Base-by-base conservation (phyloP, 2,329 filamentous ascomycete species). In the Colletotrichum sp. region DNA sequence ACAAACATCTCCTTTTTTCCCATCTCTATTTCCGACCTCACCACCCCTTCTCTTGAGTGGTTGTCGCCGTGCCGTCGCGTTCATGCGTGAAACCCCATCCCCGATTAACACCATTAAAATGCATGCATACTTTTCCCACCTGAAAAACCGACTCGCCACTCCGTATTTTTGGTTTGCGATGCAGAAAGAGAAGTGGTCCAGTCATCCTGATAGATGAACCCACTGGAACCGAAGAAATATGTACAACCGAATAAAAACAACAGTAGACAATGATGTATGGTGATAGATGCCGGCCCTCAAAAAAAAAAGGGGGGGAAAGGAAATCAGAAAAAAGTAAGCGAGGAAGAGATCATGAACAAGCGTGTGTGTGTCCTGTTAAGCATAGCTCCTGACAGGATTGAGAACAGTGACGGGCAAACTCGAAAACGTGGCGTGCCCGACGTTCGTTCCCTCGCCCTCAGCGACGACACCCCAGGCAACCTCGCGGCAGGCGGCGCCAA, bases 401-500 rank as follows among this genome's bases (percentile, higher is more conserved):
- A 88, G 78, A 21, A 79, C 77, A 12, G 81, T 81, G 2, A 84
- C 80, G 21, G 79, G 80, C n/a, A 82, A 81, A 8, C 83, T 84
- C 28, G 87, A 87, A 77, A 88, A 90, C 5, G 85, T 85, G 72
- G 87, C 88, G 52, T 88, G 87, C 13, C 87, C 86, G 44, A 86
- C 83, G 34, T 83, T 81, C 75, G 83, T 82, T 15, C 83, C 86
- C 3, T 81, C 78, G 7, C 84, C 84, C 68, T 87, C 84, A 32
- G 83, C 80, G 36, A 89, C 85, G 36, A 88, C 87, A 4, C 89
- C 89, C 87, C 88, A 90, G 32, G 82, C 81, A 9, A 90, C 80
- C 30, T 81, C 79, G 78, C 82, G 71, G 77, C 81, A 73, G 83
- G 85, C 86, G 71, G 89, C 77, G 78, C 80, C 82, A 24, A 78